A percentile compares a stretch with the other conserved stretches of the same genome.
Evolutionary conservation across 2,329 filamentous ascomycete species (phyloP).

Genomic region (Fusarium keratoplasticum): DNA sequence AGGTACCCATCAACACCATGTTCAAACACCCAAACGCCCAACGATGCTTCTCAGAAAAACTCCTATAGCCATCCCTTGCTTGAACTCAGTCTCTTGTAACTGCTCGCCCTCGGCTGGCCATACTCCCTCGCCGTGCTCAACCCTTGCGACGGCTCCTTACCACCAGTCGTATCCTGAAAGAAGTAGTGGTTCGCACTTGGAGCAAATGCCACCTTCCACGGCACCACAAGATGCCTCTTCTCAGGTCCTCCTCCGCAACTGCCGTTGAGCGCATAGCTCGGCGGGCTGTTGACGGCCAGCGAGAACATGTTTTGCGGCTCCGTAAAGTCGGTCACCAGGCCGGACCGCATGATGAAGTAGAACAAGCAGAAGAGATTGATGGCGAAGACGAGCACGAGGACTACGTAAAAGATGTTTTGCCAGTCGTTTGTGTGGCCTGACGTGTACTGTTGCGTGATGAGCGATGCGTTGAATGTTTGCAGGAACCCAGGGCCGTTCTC

Average conservation of each 20-base stretch:
- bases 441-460: constrained; percentile 76
- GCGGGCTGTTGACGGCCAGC: constrained; percentile 72
- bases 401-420: constrained; percentile 74
- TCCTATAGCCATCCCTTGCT: constrained; percentile 42
- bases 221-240: constrained; percentile 52
- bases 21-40: constrained; percentile 3
- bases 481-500: constrained; percentile 54
- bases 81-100: constrained; percentile 46
- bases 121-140: constrained; percentile 43
- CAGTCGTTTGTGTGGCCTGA: constrained; percentile 71
- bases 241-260: constrained; percentile 54
- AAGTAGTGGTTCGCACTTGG: constrained; percentile 56
- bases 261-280: constrained; percentile 51
- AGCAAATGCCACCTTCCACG: constrained; percentile 56
- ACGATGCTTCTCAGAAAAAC: background rate
- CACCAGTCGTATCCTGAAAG: constrained; percentile 53
- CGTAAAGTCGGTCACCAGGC: constrained; percentile 81
- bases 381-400: constrained; percentile 73
- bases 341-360: constrained; percentile 67
- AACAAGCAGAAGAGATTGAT: constrained; percentile 74
- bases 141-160: constrained; percentile 49
- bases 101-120: constrained; percentile 23
- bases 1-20: background rate
- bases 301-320: constrained; percentile 82
- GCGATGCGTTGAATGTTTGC: constrained; percentile 71